Evolutionary conservation across 1,284 basidiomycete species (phyloP).

Genomic region (Microbotryum scabiosae): DNA sequence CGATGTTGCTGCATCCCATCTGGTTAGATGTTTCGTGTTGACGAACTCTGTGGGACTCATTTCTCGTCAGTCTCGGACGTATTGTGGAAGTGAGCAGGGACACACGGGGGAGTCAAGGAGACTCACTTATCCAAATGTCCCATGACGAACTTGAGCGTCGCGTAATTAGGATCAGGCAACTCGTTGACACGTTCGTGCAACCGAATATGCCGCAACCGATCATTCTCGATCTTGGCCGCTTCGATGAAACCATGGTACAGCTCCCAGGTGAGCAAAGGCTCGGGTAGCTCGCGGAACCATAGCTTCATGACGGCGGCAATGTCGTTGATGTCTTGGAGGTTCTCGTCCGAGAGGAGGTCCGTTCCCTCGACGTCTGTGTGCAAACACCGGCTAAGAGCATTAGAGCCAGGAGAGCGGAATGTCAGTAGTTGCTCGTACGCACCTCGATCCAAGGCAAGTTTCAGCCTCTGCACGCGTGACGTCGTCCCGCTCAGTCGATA

Average conservation of each 20-base stretch:
- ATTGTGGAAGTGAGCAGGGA: not conserved
- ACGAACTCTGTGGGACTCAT: constrained; percentile 51
- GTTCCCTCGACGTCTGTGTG: constrained; percentile 68
- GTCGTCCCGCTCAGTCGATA: constrained; percentile 90
- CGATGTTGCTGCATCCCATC: constrained; percentile 88
- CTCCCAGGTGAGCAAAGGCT: constrained; percentile 76
- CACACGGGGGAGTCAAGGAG: not conserved
- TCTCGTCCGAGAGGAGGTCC: constrained; percentile 77
- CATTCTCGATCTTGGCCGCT: constrained; percentile 87
- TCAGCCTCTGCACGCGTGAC: constrained; percentile 75
- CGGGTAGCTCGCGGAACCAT: constrained; percentile 93
- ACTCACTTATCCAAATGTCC: constrained; percentile 79
- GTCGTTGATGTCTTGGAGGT: constrained; percentile 90
- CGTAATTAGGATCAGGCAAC: constrained; percentile 94
- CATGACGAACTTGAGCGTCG: constrained; percentile 91
- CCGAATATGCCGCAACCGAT: constrained; percentile 83
- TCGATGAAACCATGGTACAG: constrained; percentile 90
- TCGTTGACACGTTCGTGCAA: constrained; percentile 96
- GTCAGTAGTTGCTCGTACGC: constrained; percentile 30
- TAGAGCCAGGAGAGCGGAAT: not conserved
- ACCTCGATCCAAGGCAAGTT: constrained; percentile 80
- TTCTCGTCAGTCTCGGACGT: not conserved
- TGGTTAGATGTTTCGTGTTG: constrained; percentile 68
- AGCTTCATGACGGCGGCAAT: constrained; percentile 87
- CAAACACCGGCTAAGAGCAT: constrained; percentile 6